These are phyloP conservation scores for Parmelia sp. DNA, from an alignment of 495 filamentous ascomycete genomes.

Conservation along the genomic window DNA sequence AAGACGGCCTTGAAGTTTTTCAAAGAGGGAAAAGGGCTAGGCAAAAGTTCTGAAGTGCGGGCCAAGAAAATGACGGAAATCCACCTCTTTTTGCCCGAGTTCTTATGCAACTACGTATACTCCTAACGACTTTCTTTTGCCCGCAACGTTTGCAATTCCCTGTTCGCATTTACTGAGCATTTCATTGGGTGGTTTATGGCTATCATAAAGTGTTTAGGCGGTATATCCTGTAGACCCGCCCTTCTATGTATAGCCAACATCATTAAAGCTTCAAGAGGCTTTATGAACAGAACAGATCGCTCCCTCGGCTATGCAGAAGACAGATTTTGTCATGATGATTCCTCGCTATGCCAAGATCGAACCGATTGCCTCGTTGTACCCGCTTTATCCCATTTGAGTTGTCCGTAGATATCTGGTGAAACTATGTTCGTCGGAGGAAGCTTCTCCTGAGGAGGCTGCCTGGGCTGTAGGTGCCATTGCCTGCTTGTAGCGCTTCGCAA, in stretches of 20 bases:
- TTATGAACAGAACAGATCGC: background rate
- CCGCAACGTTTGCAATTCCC: background rate
- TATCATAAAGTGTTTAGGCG: background rate
- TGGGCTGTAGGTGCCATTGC: conserved; percentile 36
- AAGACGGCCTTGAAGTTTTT: conserved; percentile 15
- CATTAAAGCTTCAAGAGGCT: background rate
- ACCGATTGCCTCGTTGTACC: background rate
- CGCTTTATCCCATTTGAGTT: conserved; percentile 18
- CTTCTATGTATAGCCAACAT: background rate
- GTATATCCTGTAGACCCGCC: background rate
- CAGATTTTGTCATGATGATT: background rate
- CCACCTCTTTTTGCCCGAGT: conserved; percentile 14
- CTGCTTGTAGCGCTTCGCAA: conserved; percentile 42
- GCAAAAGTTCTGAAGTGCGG: conserved; percentile 16
- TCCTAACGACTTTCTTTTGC: background rate
- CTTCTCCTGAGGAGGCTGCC: conserved; percentile 27
- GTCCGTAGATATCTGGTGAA: conserved; percentile 41
- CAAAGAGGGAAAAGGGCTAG: conserved; percentile 12
- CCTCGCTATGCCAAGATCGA: conserved; percentile 2
- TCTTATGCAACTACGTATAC: background rate
- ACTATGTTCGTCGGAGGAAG: conserved; percentile 36
- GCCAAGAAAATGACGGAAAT: conserved; percentile 9
- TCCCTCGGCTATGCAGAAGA: conserved; percentile 2
- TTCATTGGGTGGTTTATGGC: background rate
- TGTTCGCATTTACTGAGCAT: background rate